Base-by-base conservation (phyloP, 108 stramenopile genomes). In the Nannochloropsis oceanica region DNA sequence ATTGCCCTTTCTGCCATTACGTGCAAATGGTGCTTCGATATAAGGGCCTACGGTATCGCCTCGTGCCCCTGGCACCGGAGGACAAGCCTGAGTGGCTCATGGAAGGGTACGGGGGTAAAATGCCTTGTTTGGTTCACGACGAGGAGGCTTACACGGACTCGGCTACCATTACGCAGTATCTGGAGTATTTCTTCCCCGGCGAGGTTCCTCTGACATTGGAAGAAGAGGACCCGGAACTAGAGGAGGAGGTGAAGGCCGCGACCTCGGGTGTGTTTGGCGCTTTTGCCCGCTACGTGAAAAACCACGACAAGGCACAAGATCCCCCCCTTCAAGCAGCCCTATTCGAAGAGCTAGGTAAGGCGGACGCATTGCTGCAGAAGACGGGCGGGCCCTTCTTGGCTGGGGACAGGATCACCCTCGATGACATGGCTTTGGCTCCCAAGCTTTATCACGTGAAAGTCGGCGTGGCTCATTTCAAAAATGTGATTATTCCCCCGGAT, bases 1-100 rank as follows among this genome's bases (percentile, higher is more conserved):
- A 87, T 44, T 87, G 87, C 42, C 87, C 87, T n/a, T 87, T 87
- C 87, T 24, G 83, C 24, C 87, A 87, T 25, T 84, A 87, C 43
- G 44, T 87, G 12, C 83, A 87, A 79, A 87, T 87, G 86, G 86
- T 87, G n/a, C 80, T 87, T 10, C 86, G 82, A 25, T 84, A 83
- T 83, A 87, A 87, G 79, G 83, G 44, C 11, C 13, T 87, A 26
- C 86, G 82, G 25, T 83, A 83, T 79, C 83, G 43, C 83, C 80
- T 87, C 44, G 80, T 82, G 25, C 86, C 86, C 44, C 43, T 42
- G 42, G 79, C 83, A 2, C 25, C 86, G 13, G 86, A 87, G 43
- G 83, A 82, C 27, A 87, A 87, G 82, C 86, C 86, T 50, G 86
- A 86, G 50, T 86, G 86, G 86, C 86, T 87, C 8, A 83, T 87